Base-by-base conservation (phyloP, 2,329 filamentous ascomycete genomes). In the Claviceps capensis region DNA sequence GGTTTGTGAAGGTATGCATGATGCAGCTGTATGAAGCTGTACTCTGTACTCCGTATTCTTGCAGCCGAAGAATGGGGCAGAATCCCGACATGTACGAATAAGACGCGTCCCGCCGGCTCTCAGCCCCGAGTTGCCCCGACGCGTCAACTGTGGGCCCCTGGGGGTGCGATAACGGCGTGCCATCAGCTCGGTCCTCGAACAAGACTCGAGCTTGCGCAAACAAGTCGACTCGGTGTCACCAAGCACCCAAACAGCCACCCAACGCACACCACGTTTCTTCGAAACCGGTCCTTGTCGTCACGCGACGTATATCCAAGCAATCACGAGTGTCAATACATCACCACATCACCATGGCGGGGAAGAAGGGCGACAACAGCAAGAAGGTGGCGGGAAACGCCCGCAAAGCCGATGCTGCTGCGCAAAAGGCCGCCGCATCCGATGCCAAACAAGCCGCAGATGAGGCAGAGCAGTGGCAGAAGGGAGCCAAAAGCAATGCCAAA, bases 331-430 rank as follows among this genome's bases (percentile, higher is more conserved):
- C 47, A 41, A 47, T 49, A 47, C 41, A 42, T 47, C 19, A 34
- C 30, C 30, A 34, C 30, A 34, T 45, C 50, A 58, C 58, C 57
- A 90, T 90, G 86, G 83, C 75, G 30, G 78, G 77, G 60, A 88
- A 86, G 69, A 90, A 86, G 68, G 79, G 75, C 51, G 89, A 94
- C 57, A 88, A 86, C 71, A 85, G 77, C 67, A 97, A 95, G 72
- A 97, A 97, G 74, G 88, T 72, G 2, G 81, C 84, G 8, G 93
- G 91, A 57, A 88, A 96, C 68, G 89, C 90, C 56, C 80, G 88
- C 71, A 97, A 98, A 76, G 89, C 89, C 56, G 89, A 96, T 48
- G 83, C 82, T 3, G 91, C 89, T 1, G 86, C 87, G 8, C 71
- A 78, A 52, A 97, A 97, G 71, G 77, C 83, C 54, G 87, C 88